phyloP scores from a whole-genome alignment of 805 yeast species.

The Monosporozyma solicola region DNA sequence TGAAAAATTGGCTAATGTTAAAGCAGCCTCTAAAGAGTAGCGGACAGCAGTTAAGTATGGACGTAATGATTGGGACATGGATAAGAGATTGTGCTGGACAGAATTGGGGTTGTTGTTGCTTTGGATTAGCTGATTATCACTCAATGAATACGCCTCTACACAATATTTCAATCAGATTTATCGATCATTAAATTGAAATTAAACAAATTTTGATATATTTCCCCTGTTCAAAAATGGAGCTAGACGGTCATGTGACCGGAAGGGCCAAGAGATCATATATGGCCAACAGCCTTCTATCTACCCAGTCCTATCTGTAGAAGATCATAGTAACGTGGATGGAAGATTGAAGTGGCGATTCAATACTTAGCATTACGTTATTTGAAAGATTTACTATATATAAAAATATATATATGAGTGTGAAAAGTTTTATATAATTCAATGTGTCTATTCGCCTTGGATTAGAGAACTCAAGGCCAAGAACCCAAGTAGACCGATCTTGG shows the following conservation, averaged over 20 bases:
- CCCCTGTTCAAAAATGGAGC: not conserved
- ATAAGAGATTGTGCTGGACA: not conserved
- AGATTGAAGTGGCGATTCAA: not conserved
- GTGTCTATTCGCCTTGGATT: conserved; percentile 42
- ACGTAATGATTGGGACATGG: conserved; percentile 88
- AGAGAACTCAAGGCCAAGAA: conserved; percentile 63
- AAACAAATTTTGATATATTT: not conserved
- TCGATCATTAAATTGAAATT: not conserved
- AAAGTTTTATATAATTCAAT: not conserved
- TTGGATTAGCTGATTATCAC: not conserved
- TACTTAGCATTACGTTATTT: not conserved
- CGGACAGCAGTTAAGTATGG: conserved; percentile 94
- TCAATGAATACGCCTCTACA: not conserved
- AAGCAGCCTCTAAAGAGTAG: conserved; percentile 84
- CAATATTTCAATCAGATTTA: not conserved
- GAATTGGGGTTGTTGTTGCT: not conserved
- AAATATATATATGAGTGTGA: not conserved
- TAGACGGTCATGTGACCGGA: not conserved
- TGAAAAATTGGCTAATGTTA: conserved; percentile 86
- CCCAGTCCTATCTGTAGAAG: not conserved
- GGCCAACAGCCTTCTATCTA: not conserved
- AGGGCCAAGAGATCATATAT: not conserved
- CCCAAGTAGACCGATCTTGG: conserved; percentile 71
- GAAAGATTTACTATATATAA: not conserved
- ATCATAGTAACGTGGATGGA: not conserved